These are phyloP conservation scores for Leptodermis oblonga DNA, from an alignment of 257 asterid species.

Conservation along the genomic window DNA sequence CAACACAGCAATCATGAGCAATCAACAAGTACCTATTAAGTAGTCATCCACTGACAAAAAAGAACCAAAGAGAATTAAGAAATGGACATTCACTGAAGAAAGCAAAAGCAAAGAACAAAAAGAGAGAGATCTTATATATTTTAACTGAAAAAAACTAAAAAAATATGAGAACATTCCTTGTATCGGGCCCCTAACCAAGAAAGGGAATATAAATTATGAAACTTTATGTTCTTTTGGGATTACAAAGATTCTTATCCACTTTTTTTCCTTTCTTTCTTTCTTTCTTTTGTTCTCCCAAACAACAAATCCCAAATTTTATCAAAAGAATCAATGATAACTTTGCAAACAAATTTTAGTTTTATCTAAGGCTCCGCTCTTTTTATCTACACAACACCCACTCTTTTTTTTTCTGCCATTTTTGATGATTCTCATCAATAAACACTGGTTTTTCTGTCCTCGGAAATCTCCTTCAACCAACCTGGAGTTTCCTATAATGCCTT, in stretches of 20 bases:
- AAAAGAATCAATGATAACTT: slow-evolving; percentile 62
- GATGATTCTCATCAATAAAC: slow-evolving; percentile 21
- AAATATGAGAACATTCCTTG: slow-evolving; percentile 25
- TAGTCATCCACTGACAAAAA: neutral
- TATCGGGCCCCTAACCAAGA: slow-evolving; percentile 38
- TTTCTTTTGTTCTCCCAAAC: slow-evolving; percentile 19
- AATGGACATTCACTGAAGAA: neutral
- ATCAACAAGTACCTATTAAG: no score
- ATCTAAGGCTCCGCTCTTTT: slow-evolving; percentile 27
- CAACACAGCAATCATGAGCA: neutral
- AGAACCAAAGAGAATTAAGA: neutral
- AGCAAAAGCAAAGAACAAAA: neutral
- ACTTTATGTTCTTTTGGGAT: slow-evolving; percentile 30
- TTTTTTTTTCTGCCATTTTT: slow-evolving; percentile 24
- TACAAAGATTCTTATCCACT: slow-evolving; percentile 27
- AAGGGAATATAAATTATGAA: slow-evolving; percentile 41
- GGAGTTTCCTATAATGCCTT: slow-evolving; percentile 14
- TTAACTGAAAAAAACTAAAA: slow-evolving; percentile 3
- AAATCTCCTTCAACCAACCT: slow-evolving; percentile 26
- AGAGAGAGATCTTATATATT: neutral
- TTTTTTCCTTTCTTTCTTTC: no score
- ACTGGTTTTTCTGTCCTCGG: slow-evolving; percentile 21
- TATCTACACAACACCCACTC: slow-evolving; percentile 56
- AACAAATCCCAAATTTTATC: slow-evolving; percentile 37
- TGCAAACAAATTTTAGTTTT: slow-evolving; percentile 43